phyloP scores from a whole-genome alignment of 768 basidiomycete species.

The Lentinus brumalis region DNA sequence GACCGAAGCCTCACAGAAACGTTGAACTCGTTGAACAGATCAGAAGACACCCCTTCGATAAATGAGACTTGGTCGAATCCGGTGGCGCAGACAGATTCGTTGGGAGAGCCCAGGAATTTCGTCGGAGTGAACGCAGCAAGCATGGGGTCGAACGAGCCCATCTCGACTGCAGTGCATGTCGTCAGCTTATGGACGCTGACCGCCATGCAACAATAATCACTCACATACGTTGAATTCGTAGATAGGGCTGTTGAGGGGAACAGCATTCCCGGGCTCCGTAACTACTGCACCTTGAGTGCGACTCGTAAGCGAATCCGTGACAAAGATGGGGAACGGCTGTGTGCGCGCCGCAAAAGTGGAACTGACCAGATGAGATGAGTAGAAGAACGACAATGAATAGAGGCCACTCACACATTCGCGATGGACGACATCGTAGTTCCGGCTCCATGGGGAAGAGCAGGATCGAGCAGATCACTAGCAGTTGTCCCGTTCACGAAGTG shows the following conservation, averaged over 20 bases:
- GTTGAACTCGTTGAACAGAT: conserved; percentile 58
- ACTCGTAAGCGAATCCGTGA: conserved; percentile 54
- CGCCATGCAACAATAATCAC: background rate
- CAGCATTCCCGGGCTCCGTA: conserved; percentile 59
- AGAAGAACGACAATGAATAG: background rate
- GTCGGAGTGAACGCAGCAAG: conserved; percentile 71
- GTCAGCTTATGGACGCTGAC: no score
- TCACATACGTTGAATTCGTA: conserved; percentile 35
- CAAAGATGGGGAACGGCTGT: conserved; percentile 70
- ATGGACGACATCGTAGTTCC: conserved; percentile 70
- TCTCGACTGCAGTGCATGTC: conserved; percentile 44
- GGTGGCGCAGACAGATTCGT: conserved; percentile 61
- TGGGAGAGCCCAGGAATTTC: conserved; percentile 64
- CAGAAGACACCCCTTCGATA: conserved; percentile 75
- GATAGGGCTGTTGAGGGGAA: conserved; percentile 27
- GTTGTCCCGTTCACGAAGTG: conserved; percentile 74
- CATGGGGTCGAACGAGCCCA: conserved; percentile 74
- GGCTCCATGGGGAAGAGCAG: conserved; percentile 65
- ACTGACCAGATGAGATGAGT: conserved; percentile 25
- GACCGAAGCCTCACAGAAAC: conserved; percentile 16
- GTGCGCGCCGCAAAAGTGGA: conserved; percentile 50
- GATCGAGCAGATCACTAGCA: conserved; percentile 58
- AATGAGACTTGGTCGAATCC: conserved; percentile 78
- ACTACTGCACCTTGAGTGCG: conserved; percentile 42
- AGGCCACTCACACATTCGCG: conserved; percentile 31